Base-by-base conservation (phyloP, 2,329 filamentous ascomycete species). In the Thielaviopsis punctulata region DNA sequence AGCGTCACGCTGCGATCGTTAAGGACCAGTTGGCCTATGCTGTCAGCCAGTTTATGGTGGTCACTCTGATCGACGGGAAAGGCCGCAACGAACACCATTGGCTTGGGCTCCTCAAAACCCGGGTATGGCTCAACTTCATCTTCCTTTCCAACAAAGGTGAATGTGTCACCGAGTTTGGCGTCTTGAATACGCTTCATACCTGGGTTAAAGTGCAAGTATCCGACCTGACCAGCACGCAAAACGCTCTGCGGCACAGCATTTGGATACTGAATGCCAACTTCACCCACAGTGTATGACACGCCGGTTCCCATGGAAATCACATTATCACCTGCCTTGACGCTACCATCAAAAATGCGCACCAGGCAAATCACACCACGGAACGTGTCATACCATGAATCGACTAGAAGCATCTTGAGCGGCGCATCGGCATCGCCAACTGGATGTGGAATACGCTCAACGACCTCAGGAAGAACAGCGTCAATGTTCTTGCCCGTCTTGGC, bases 371-470 rank as follows among this genome's bases (percentile, higher is more conserved):
- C 92, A 12, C 92, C 92, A 58, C 88, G 84, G 66, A 95, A 98
- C 56, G 83, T 89, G 62, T 95, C 89, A 64, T 98, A 98, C 92
- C 92, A 98, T 21, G 89, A 95, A 66, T 98, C 92, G 24, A 98
- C 88, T 13, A 98, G 78, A 47, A 98, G 71, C 67, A 96, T 76
- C 55, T 86, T 81, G 53, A 95, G 66, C 1, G 88, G 86, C 12
- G 45, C 52, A 15, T 67, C 73, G 51, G 73, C 68, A 59, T 92
- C 80, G 4, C 92, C 92, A 0, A 76, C 66, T 0, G 92, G 92
- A 41, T 80, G 77, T 19, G 92, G 90, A 3, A 98, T 84, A 55
- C 82, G 73, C 58, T 93, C 83, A 39, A 98, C 80, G 9, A 96
- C 87, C 12, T 79, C 80, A 0, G 92, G 90, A 41, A 98, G 69